A percentile compares a stretch with the other conserved stretches of the same genome.
Evolutionary conservation across 176 grass and related monocot genomes (phyloP).

Genomic region (Ananas comosus): DNA sequence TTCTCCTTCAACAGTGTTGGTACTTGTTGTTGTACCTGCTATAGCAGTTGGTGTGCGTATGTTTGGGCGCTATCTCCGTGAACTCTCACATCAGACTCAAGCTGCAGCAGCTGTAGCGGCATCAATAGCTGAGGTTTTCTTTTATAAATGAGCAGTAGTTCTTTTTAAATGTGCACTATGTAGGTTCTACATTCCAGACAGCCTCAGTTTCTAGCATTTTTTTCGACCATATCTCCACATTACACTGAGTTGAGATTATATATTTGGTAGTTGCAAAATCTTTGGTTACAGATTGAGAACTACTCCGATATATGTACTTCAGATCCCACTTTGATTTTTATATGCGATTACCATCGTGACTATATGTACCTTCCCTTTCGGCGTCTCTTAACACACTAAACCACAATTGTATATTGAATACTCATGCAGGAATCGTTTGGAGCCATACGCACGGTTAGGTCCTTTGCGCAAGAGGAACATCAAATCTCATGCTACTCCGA

Average conservation of each 20-base stretch:
- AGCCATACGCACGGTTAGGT: slow-evolving; percentile 87
- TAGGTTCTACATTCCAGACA: no score
- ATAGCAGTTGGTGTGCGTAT: slow-evolving; percentile 73
- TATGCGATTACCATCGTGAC: no score
- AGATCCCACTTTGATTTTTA: no score
- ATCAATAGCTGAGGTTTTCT: slow-evolving; percentile 89
- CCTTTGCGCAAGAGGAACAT: slow-evolving; percentile 80
- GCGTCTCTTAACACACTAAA: not conserved
- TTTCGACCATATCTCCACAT: no score
- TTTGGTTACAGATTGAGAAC: no score
- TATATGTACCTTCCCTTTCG: no score
- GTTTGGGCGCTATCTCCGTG: slow-evolving; percentile 86
- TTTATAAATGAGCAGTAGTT: not conserved
- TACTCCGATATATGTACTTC: no score
- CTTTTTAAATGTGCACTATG: not conserved
- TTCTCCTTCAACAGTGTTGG: slow-evolving; percentile 48
- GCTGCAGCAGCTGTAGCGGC: slow-evolving; percentile 79
- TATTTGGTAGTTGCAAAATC: no score
- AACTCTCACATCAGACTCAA: slow-evolving; percentile 94
- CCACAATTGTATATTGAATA: slow-evolving; percentile 1
- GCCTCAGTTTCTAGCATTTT: no score
- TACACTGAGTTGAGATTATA: no score
- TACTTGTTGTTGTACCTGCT: slow-evolving; percentile 63
- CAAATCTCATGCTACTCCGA: slow-evolving; percentile 65
- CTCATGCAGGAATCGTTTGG: slow-evolving; percentile 84